phyloP scores from a whole-genome alignment of 2,329 filamentous ascomycete species.

The Diatrype stigma region DNA sequence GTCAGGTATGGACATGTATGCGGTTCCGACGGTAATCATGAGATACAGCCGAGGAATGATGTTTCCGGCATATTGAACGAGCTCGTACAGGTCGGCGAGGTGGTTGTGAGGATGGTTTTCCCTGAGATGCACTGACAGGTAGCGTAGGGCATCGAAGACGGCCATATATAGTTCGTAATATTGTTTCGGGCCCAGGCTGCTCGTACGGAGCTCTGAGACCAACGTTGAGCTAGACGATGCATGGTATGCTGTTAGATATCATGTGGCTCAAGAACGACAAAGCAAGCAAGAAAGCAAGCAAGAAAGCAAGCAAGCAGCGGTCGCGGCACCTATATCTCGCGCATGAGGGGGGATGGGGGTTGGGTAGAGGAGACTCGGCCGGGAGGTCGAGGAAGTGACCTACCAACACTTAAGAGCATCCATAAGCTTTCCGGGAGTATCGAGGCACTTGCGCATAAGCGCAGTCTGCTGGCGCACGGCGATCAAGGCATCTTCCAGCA shows the following conservation, averaged over 20 bases:
- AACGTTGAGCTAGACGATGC: constrained; percentile 70
- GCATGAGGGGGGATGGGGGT: constrained; percentile 1
- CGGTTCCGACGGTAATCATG: constrained; percentile 98
- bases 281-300: background rate
- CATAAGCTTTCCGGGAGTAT: constrained; percentile 98
- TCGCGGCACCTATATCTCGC: no score
- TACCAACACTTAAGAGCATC: constrained; percentile 99
- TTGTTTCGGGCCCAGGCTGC: constrained; percentile 96
- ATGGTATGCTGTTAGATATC: constrained; percentile 6
- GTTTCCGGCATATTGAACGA: constrained; percentile 97
- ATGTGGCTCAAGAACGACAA: background rate
- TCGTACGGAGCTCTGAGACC: constrained; percentile 96
- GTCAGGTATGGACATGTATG: constrained; percentile 98
- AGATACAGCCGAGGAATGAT: constrained; percentile 95
- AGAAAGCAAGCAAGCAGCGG: background rate
- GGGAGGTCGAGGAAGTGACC: constrained; percentile 29
- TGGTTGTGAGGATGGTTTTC: constrained; percentile 98
- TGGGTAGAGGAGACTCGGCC: background rate
- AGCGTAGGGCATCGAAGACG: constrained; percentile 94
- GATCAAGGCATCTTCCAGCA: constrained; percentile 94
- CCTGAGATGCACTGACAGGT: constrained; percentile 92
- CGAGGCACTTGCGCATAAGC: constrained; percentile 96
- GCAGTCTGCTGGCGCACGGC: constrained; percentile 96
- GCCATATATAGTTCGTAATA: constrained; percentile 99
- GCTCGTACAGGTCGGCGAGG: constrained; percentile 94